Evolutionary conservation across 768 basidiomycete genomes (phyloP).

Genomic region (Agaricus bisporus): DNA sequence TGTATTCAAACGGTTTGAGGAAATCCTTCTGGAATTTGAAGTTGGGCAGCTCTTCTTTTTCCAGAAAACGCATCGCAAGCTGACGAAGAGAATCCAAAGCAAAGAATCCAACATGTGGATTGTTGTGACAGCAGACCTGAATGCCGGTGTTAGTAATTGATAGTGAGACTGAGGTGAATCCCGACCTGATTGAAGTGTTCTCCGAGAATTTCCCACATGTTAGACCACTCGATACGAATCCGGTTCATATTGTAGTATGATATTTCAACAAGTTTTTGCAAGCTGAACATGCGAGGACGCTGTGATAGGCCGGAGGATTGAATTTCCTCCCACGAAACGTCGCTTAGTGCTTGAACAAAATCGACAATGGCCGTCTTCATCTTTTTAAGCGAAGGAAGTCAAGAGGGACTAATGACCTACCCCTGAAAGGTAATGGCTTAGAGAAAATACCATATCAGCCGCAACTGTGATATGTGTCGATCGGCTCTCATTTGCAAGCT

Average conservation of each 20-base stretch:
- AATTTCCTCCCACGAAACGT: constrained; percentile 99
- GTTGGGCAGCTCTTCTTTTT: constrained; percentile 96
- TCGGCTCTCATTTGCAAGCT: constrained; percentile 92
- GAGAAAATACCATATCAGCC: constrained; percentile 98
- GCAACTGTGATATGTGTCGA: constrained; percentile 98
- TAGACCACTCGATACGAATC: constrained; percentile 97
- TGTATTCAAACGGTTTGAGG: constrained; percentile 95
- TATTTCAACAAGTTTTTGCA: constrained; percentile 97
- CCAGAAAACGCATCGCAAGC: constrained; percentile 96
- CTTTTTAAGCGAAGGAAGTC: constrained; percentile 6
- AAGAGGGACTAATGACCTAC: constrained; percentile 41
- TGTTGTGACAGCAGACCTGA: constrained; percentile 97
- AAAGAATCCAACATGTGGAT: constrained; percentile 94
- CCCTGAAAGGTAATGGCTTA: constrained; percentile 90
- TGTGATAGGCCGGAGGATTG: constrained; percentile 94
- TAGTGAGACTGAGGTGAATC: background rate
- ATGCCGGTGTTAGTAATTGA: constrained; percentile 7
- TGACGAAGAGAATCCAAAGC: constrained; percentile 95
- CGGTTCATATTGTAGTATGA: constrained; percentile 99
- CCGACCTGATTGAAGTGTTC: constrained; percentile 96
- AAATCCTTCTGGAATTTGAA: constrained; percentile 99
- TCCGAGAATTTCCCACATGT: constrained; percentile 95
- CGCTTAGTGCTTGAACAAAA: constrained; percentile 92
- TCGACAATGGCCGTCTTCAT: constrained; percentile 90
- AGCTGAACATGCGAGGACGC: constrained; percentile 90